These are phyloP conservation scores for Chalciporus chontae DNA, from an alignment of 768 basidiomycete genomes.

Conservation along the genomic window DNA sequence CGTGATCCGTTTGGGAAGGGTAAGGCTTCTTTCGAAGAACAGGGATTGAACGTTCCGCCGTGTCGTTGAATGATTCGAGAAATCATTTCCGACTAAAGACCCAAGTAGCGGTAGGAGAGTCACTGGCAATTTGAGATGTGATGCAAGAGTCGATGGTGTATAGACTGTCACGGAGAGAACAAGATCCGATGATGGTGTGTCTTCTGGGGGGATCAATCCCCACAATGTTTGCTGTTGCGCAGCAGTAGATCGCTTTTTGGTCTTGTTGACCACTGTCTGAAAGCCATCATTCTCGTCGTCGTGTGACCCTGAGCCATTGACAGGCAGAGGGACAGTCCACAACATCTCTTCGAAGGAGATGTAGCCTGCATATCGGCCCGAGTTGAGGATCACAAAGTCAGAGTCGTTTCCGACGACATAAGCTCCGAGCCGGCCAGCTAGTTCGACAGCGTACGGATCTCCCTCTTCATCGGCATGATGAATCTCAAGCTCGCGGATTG, in stretches of 20 bases:
- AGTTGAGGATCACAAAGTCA: conserved; percentile 76
- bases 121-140: conserved; percentile 62
- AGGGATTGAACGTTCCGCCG: conserved; percentile 51
- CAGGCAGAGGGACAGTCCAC: conserved; percentile 43
- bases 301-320: conserved; percentile 20
- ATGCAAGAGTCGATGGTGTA: conserved; percentile 57
- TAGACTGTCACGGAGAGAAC: conserved; percentile 57
- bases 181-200: conserved; percentile 32
- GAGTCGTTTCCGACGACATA: conserved; percentile 81
- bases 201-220: conserved; percentile 55
- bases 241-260: conserved; percentile 43
- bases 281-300: conserved; percentile 52
- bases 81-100: conserved; percentile 81
- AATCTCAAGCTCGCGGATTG: conserved; percentile 42
- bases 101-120: conserved; percentile 75
- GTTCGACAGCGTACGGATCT: conserved; percentile 80
- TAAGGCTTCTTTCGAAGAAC: conserved; percentile 65
- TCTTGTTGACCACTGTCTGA: conserved; percentile 53
- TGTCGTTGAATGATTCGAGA: conserved; percentile 49
- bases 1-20: conserved; percentile 61
- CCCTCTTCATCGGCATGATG: conserved; percentile 81
- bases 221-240: conserved; percentile 12
- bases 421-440: conserved; percentile 68
- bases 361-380: conserved; percentile 74
- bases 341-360: conserved; percentile 74